Percentiles rank a stretch among this genome's conserved stretches.
Evolutionary conservation across 139 green algal species (phyloP).

Genomic region (Spirogloea muscicola): DNA sequence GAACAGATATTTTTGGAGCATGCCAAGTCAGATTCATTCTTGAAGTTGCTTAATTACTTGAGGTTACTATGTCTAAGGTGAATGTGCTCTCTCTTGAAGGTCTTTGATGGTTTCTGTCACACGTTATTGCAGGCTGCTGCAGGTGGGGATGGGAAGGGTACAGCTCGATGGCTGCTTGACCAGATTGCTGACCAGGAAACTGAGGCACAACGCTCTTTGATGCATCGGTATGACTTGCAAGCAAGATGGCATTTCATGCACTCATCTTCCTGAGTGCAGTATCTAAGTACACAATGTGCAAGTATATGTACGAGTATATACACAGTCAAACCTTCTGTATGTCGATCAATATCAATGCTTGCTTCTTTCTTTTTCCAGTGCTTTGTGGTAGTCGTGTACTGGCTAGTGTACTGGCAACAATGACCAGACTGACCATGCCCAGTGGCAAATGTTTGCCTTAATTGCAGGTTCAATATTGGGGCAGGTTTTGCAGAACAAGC

Average conservation of each 20-base stretch:
- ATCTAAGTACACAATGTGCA: not conserved
- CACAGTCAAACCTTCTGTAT: not conserved
- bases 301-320: too few relatives aligned
- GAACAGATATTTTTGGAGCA: too few relatives aligned
- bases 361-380: not conserved
- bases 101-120: slow-evolving; percentile 1
- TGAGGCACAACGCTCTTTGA: slow-evolving; percentile 48
- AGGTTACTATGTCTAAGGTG: not conserved
- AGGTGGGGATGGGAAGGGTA: slow-evolving; percentile 37
- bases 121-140: not conserved
- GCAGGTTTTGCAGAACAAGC: slow-evolving; percentile 68
- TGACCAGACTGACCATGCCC: not conserved
- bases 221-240: slow-evolving; percentile 40
- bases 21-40: not conserved
- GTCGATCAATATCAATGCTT: slow-evolving; percentile 55
- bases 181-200: slow-evolving; percentile 48
- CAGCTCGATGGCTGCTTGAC: slow-evolving; percentile 30
- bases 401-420: too few relatives aligned
- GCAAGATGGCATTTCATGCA: not conserved
- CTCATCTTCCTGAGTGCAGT: not conserved
- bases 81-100: not conserved
- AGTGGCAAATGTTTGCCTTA: not conserved
- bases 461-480: slow-evolving; percentile 80
- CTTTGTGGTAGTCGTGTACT: too few relatives aligned
- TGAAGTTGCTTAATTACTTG: not conserved